Conservation (phyloP, 2,329 filamentous ascomycete genomes). For the Thelonectria olida region DNA sequence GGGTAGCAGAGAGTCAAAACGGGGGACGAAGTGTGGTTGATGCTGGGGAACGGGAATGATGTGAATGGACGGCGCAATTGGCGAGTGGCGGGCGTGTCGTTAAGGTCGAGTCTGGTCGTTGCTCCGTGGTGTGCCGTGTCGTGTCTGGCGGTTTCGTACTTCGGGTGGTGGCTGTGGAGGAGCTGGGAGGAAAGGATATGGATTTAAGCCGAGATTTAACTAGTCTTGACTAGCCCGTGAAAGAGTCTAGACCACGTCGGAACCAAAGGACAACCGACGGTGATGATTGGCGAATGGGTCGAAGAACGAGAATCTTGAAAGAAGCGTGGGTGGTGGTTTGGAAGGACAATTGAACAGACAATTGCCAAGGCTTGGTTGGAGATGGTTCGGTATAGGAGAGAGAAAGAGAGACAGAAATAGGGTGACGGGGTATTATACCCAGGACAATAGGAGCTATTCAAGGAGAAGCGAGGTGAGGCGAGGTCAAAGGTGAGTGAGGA, state of each 20-base stretch:
- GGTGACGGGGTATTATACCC: not conserved
- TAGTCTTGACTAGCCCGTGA: conserved; percentile 2
- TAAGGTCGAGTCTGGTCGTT: too few relatives aligned
- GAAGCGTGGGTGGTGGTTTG: too few relatives aligned
- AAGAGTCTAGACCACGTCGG: not conserved
- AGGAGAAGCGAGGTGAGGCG: conserved; percentile 1
- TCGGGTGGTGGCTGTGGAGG: conserved; percentile 10
- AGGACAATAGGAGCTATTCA: not conserved
- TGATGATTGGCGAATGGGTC: not conserved
- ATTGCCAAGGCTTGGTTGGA: not conserved
- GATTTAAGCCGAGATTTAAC: conserved; percentile 10
- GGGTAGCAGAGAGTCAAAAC: not conserved
- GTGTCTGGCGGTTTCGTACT: too few relatives aligned
- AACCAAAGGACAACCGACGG: not conserved
- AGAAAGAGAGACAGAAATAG: not conserved
- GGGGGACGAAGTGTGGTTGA: not conserved
- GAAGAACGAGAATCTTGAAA: not conserved
- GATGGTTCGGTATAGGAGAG: not conserved
- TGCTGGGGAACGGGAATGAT: conserved; percentile 13
- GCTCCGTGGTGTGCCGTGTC: too few relatives aligned
- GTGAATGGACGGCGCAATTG: conserved; percentile 1
- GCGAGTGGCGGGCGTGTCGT: conserved; percentile 1
- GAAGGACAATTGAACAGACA: not conserved
- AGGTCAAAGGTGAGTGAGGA: not conserved
- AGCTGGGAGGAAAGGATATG: not conserved